Evolutionary conservation across 1,284 basidiomycete species (phyloP).

Genomic region (Naganishia liquefaciens): DNA sequence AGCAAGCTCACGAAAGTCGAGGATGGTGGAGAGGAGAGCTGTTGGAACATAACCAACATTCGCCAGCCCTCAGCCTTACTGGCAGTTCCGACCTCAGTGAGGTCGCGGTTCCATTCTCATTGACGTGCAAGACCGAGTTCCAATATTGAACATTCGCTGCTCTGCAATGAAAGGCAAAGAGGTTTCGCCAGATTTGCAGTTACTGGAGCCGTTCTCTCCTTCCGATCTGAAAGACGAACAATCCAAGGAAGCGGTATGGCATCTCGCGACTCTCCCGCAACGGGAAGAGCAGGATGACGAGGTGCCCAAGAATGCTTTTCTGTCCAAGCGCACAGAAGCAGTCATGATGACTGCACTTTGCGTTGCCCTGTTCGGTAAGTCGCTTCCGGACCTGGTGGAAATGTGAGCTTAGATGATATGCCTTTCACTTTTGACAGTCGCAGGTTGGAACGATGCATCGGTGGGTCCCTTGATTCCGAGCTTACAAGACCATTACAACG

Average conservation of each 20-base stretch:
- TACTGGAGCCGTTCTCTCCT: neutral
- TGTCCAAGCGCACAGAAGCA: conserved; percentile 13
- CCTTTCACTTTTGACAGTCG: conserved; percentile 43
- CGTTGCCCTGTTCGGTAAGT: conserved; percentile 24
- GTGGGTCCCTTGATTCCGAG: conserved; percentile 64
- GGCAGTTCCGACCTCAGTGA: no score
- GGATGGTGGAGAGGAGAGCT: no score
- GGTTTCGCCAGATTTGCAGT: no score
- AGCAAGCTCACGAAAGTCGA: no score
- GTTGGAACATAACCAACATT: no score
- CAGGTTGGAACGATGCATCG: conserved; percentile 65
- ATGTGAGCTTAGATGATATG: conserved; percentile 38
- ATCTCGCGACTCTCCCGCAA: conserved; percentile 10
- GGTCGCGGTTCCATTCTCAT: no score
- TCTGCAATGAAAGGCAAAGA: no score
- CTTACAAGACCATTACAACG: conserved; percentile 59
- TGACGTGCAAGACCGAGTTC: no score
- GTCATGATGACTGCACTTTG: conserved; percentile 23
- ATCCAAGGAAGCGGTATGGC: conserved; percentile 3
- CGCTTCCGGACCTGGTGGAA: neutral
- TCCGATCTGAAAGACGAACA: neutral
- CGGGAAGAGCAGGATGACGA: neutral
- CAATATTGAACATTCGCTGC: no score
- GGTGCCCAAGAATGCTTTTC: conserved; percentile 13
- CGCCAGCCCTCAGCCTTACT: no score